A percentile compares a stretch with the other conserved stretches of the same genome.
phyloP scores from a whole-genome alignment of 306 rosid species.

The Pyrus communis region DNA sequence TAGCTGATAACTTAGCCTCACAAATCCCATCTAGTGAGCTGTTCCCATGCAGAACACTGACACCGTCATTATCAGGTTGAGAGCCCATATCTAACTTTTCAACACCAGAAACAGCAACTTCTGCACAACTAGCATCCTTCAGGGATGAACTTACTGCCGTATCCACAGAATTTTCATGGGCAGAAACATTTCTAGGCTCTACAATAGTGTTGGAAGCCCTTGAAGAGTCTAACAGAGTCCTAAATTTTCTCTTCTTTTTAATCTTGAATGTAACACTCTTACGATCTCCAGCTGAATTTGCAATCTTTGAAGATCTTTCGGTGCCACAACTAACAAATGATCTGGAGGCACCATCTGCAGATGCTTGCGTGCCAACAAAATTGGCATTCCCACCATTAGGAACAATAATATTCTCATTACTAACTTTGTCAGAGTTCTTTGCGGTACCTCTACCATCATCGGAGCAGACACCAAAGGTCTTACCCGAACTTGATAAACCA shows the following conservation, averaged over 20 bases:
- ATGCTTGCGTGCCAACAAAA: constrained; percentile 21
- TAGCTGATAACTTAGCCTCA: constrained; percentile 25
- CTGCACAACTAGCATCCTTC: constrained; percentile 29
- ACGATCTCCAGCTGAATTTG: constrained; percentile 26
- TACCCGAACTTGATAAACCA: constrained; percentile 27
- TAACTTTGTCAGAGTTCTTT: constrained; percentile 25
- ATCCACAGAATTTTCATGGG: constrained; percentile 25
- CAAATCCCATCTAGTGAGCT: constrained; percentile 16
- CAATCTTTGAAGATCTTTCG: constrained; percentile 20
- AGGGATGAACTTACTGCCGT: constrained; percentile 17
- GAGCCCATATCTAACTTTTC: constrained; percentile 33
- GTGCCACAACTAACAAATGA: constrained; percentile 33
- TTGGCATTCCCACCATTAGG: constrained; percentile 15
- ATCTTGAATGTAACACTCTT: constrained; percentile 24
- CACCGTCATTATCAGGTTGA: constrained; percentile 20
- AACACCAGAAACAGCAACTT: constrained; percentile 30
- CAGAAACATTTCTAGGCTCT: constrained; percentile 22
- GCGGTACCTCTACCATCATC: constrained; percentile 22
- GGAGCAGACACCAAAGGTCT: constrained; percentile 23
- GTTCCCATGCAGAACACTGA: constrained; percentile 20
- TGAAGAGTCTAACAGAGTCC: constrained; percentile 30
- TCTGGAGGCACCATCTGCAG: constrained; percentile 18
- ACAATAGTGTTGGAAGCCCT: constrained; percentile 25
- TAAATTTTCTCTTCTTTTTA: constrained; percentile 32
- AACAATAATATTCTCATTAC: constrained; percentile 23